Percentiles rank a stretch among this genome's conserved stretches.
These are phyloP conservation scores for Paecilomyces fulvus DNA, from an alignment of 2,329 filamentous ascomycete species.

Conservation along the genomic window DNA sequence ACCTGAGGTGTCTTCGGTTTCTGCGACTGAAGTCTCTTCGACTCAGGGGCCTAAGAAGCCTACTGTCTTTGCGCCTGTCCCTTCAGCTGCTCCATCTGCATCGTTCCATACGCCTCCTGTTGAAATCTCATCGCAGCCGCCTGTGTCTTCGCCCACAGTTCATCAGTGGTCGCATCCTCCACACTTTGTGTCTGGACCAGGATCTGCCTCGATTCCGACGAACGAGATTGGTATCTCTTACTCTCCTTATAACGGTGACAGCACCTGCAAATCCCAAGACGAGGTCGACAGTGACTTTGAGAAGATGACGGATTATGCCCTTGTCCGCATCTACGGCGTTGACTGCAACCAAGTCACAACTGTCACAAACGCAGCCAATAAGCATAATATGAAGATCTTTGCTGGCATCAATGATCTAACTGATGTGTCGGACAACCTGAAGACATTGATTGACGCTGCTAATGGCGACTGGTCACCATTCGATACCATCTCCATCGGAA, in stretches of 20 bases:
- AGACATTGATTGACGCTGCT: slow-evolving; percentile 52
- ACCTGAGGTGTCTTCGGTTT: background rate
- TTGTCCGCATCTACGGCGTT: slow-evolving; percentile 69
- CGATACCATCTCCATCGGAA: slow-evolving; percentile 67
- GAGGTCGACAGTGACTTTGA: slow-evolving; percentile 59
- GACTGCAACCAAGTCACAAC: slow-evolving; percentile 66
- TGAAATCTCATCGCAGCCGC: background rate
- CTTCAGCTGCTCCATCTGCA: background rate
- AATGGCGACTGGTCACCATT: slow-evolving; percentile 59
- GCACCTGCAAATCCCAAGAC: slow-evolving; percentile 57
- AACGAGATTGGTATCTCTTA: slow-evolving; percentile 46
- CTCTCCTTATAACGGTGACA: slow-evolving; percentile 48
- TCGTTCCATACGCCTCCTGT: background rate
- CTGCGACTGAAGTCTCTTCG: background rate
- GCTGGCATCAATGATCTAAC: slow-evolving; percentile 63
- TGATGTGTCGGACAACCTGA: slow-evolving; percentile 48
- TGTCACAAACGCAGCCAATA: slow-evolving; percentile 54
- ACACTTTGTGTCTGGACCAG: background rate
- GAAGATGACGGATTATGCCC: slow-evolving; percentile 48
- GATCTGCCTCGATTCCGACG: background rate
- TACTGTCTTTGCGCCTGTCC: no score
- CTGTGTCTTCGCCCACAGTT: background rate
- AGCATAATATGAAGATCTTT: slow-evolving; percentile 62
- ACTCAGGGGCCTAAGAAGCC: no score
- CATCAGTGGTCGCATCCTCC: background rate